These are phyloP conservation scores for Phytopythium kandeliae DNA, from an alignment of 352 stramenopile species.

Conservation along the genomic window DNA sequence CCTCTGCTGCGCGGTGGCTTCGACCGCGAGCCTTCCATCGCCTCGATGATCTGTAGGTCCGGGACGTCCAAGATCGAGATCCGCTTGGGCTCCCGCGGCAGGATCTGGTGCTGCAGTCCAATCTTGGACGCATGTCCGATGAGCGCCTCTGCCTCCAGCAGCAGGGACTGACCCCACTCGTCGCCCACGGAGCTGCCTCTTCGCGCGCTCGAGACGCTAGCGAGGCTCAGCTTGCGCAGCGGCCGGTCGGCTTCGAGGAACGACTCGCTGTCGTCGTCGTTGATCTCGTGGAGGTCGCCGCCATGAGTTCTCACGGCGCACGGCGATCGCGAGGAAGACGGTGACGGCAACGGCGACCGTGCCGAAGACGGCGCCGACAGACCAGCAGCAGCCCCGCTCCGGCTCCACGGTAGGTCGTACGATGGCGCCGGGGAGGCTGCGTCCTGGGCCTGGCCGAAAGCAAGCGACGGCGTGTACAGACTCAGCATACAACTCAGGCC, in stretches of 20 bases:
- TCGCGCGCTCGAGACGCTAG: constrained; percentile 16
- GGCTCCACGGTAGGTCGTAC: constrained; percentile 64
- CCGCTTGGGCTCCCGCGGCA: constrained; percentile 38
- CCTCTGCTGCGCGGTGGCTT: not conserved
- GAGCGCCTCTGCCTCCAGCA: constrained; percentile 61
- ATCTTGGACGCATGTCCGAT: constrained; percentile 72
- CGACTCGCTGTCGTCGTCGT: constrained; percentile 10
- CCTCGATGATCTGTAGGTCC: constrained; percentile 63
- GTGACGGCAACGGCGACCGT: too few species aligned
- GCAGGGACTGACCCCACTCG: constrained; percentile 40
- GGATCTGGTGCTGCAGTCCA: constrained; percentile 53
- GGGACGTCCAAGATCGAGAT: constrained; percentile 68
- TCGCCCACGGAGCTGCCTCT: constrained; percentile 13
- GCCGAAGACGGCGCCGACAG: constrained; percentile 9
- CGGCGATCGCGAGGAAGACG: too few species aligned
- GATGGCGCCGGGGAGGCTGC: constrained; percentile 16
- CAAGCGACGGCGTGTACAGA: constrained; percentile 48
- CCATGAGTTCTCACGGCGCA: too few species aligned
- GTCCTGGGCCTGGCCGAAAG: constrained; percentile 32
- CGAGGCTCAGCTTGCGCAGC: constrained; percentile 14
- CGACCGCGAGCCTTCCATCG: constrained; percentile 14
- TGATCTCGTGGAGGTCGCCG: constrained; percentile 14
- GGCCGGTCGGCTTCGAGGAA: not conserved
- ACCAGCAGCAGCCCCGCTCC: constrained; percentile 24
- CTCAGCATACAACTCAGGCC: constrained; percentile 49